Base-by-base conservation (phyloP, 345 rosid genomes). In the Populus simonii region DNA sequence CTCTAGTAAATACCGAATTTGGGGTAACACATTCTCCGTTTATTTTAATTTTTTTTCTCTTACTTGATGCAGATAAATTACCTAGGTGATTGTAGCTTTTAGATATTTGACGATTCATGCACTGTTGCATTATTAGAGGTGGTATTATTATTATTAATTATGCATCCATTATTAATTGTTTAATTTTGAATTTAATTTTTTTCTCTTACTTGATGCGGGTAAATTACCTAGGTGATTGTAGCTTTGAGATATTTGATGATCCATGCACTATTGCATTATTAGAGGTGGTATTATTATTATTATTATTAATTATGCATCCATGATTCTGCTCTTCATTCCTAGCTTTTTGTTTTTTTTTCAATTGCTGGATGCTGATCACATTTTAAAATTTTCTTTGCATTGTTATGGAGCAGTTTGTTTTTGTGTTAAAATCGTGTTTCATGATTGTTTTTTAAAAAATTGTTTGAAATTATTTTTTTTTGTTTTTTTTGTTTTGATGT, bases 91-190 rank as follows among this genome's bases (percentile, higher is more conserved):
- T 87, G 88, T 81, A 96, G 93, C 89, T 91, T 89, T 79, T 97
- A 93, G 76, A 89, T 93, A 82, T 86, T 90, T 39, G 97, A 96
- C 79, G 98, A 96, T 85, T 97, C 98, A 62, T 90, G 97, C 80
- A 93, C 92, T 47, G 79, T 79, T 81, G 96, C 97, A 66, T 73
- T 92, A 81, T 70, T 93, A 35, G 96, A 96, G 98, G 97, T 96
- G 85, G 45, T 72, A 68, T 51, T 43, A 2, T 31, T 31, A 20
- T 17, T 63, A 66, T 76, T 38, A 38, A 20, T 62, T 57, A 31
- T 23, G 68, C 65, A 31, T 35, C 17, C 38, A 43, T 53, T 31
- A 31, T 31, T 31, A 31, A 31, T 31, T 33, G 4, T 33, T 33
- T 33, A 33, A 33, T 4, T 4, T 74, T n/a, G 39, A 29, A 31